Evolutionary conservation across 371 early-diverging fungal species (phyloP), one percentile per base, ranked within the genome.

Genomic region (Mortierella sp.): DNA sequence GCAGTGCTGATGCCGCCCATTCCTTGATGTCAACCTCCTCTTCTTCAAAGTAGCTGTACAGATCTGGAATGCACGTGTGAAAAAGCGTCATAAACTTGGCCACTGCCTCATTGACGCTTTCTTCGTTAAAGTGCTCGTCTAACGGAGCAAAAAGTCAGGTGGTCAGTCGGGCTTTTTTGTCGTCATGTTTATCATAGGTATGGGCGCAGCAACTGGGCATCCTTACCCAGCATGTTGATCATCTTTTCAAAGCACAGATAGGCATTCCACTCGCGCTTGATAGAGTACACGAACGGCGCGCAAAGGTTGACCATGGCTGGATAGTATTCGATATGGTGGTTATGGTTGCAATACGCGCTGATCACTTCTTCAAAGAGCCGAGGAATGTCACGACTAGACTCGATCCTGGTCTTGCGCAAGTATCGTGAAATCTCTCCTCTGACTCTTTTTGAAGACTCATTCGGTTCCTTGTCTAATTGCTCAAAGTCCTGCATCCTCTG

Each of bases 1-100:
- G 90, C 50, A 96, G 83, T 92, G 96, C 96, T 16, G 94, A 92
- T n/a, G 94, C 87, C 1, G 90, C 89, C 94, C 95, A 95, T 57
- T 95, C 96, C 67, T 91, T 89, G 45, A 94, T 82, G 52, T 94
- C 92, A 24, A 96, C 94, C 69, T 96, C 96, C 67, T 97, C 97
- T 50, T 97, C 97, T 78, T 96, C 95, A 82, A 97, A 95, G 80
- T 94, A 95, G 70, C 88, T 92, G 54, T 89, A 87, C 61, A 90
- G 67, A 28, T 94, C 95, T 16, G 94, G 93, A 51, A 92, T 78
- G 31, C 90, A 80, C 24, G 84, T 85, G 31, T 94, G 79, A 76
- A 93, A 92, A 27, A 92, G 80, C 27, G 91, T 90, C 85, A 92
- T 86, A 61, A 94, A 94, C 54, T 89, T 88, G 16, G 92, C 91